Evolutionary conservation across 2,329 filamentous ascomycete species (phyloP).

Genomic region (Ceratocystis destructans): DNA sequence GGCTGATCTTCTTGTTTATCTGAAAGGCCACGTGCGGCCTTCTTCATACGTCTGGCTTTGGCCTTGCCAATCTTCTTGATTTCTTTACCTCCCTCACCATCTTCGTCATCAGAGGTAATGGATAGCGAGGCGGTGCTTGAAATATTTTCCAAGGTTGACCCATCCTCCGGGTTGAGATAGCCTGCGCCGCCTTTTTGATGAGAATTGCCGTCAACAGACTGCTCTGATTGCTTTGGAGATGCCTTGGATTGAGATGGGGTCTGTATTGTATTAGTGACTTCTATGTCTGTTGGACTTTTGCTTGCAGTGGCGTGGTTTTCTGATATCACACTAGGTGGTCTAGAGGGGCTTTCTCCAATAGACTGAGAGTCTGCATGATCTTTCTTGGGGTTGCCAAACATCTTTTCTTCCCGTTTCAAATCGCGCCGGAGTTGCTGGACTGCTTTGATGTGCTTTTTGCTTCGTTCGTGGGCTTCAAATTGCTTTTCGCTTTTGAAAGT

Average conservation of each 20-base stretch:
- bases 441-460: slow-evolving; percentile 88
- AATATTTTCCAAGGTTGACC: no score
- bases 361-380: background rate
- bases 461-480: slow-evolving; percentile 81
- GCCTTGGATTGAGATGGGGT: background rate
- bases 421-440: slow-evolving; percentile 65
- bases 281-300: background rate
- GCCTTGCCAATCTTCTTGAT: slow-evolving; percentile 15
- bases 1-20: slow-evolving; percentile 25
- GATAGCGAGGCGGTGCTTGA: background rate
- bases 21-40: slow-evolving; percentile 26
- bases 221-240: background rate
- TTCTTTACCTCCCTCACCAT: background rate
- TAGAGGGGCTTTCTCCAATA: no score
- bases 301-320: background rate
- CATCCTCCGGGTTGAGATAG: background rate
- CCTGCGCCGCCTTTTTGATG: background rate
- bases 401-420: slow-evolving; percentile 67
- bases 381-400: background rate
- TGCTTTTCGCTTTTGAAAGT: slow-evolving; percentile 85
- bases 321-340: background rate
- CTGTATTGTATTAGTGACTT: background rate
- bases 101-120: background rate
- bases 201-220: background rate
- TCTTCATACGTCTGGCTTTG: slow-evolving; percentile 17